Percentiles rank a stretch among this genome's conserved stretches.
Conservation (phyloP, 2,329 filamentous ascomycete genomes). For the Chrysoporthe cubensis region DNA sequence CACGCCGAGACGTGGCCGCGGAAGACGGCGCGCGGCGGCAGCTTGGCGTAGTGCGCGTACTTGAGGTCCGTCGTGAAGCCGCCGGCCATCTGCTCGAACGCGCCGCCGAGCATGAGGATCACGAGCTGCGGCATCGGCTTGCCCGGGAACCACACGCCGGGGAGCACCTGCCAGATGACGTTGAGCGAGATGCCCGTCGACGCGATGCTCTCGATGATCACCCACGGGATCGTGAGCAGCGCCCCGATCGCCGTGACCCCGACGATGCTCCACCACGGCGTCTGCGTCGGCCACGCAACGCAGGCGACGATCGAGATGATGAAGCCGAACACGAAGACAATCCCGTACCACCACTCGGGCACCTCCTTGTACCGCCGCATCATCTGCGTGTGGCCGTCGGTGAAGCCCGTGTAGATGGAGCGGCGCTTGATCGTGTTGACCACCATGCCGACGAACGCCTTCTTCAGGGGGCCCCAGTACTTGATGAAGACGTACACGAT, state of each 20-base stretch:
- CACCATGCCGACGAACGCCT: constrained; percentile 41
- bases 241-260: constrained; percentile 50
- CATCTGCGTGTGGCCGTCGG: constrained; percentile 50
- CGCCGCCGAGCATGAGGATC: constrained; percentile 48
- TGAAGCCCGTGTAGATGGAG: constrained; percentile 26
- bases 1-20: constrained; percentile 60
- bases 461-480: constrained; percentile 42
- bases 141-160: constrained; percentile 46
- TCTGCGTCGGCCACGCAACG: constrained; percentile 48
- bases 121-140: constrained; percentile 52
- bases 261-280: constrained; percentile 55
- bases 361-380: constrained; percentile 52
- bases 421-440: constrained; percentile 36
- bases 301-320: constrained; percentile 40
- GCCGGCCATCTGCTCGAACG: constrained; percentile 45
- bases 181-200: constrained; percentile 48
- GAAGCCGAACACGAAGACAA: constrained; percentile 36
- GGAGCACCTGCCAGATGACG: constrained; percentile 54
- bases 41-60: constrained; percentile 56
- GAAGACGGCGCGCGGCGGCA: constrained; percentile 64
- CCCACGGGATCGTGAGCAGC: constrained; percentile 50
- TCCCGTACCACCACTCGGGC: constrained; percentile 53
- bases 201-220: constrained; percentile 50
- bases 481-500: constrained; percentile 46
- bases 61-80: constrained; percentile 47